Evolutionary conservation across 768 basidiomycete genomes (phyloP).

Genomic region (Macrolepiota albuminosa): DNA sequence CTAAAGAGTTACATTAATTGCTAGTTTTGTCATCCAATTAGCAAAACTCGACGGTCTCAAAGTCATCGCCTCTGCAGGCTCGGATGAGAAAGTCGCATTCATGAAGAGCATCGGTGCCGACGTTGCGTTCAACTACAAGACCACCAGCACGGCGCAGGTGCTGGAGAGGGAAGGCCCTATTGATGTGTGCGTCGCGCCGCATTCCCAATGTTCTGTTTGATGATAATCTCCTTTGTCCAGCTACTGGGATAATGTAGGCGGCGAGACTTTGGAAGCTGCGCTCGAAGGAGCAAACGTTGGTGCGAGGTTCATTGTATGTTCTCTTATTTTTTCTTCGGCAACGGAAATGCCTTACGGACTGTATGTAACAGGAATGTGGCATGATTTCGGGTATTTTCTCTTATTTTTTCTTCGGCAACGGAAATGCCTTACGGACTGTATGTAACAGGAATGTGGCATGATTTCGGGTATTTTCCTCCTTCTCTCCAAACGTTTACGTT

Average conservation of each 20-base stretch:
- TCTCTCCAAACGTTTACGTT: background rate
- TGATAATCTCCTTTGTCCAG: constrained; percentile 15
- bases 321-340: too few species aligned
- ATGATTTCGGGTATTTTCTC: constrained; percentile 21
- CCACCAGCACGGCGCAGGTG: constrained; percentile 42
- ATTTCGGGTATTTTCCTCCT: constrained; percentile 19
- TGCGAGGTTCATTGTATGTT: constrained; percentile 46
- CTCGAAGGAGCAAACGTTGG: constrained; percentile 37
- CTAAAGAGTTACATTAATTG: background rate
- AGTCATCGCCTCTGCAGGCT: constrained; percentile 69
- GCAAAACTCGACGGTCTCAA: constrained; percentile 50
- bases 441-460: constrained; percentile 37
- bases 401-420: background rate
- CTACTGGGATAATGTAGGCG: constrained; percentile 59
- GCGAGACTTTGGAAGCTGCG: constrained; percentile 53
- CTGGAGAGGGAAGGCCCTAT: constrained; percentile 51
- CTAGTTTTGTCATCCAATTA: constrained; percentile 44
- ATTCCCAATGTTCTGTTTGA: background rate
- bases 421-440: background rate
- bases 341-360: too few species aligned
- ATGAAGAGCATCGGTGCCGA: constrained; percentile 61
- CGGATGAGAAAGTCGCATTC: constrained; percentile 68
- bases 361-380: too few species aligned
- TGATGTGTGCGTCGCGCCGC: constrained; percentile 29
- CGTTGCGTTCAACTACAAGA: constrained; percentile 75